These are phyloP conservation scores for Adansonia rubrostipa DNA, from an alignment of 441 rosid genomes.

Conservation along the genomic window DNA sequence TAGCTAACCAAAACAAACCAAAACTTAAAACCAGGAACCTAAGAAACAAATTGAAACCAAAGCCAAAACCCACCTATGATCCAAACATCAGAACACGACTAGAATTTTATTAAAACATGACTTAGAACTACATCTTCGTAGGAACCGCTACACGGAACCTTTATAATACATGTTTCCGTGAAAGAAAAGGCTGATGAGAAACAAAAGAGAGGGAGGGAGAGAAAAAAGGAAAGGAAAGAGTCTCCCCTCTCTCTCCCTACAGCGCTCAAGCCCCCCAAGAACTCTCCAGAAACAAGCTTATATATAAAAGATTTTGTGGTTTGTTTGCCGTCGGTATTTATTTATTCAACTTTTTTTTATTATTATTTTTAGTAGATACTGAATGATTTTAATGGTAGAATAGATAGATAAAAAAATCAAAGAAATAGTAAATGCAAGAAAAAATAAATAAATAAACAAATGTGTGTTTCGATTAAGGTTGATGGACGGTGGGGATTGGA, in stretches of 20 bases:
- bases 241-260: neutral
- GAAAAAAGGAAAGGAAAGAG: neutral
- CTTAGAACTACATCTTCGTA: conserved; percentile 11
- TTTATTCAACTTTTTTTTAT: neutral
- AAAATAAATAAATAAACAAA: neutral
- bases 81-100: neutral
- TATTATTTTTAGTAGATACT: neutral
- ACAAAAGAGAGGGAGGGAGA: neutral
- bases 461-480: neutral
- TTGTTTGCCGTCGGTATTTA: neutral
- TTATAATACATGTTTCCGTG: conserved; percentile 8
- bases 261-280: conserved; percentile 35
- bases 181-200: conserved; percentile 5
- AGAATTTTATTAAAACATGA: neutral
- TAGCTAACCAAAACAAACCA: neutral
- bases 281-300: conserved; percentile 52
- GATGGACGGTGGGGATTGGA: conserved; percentile 44
- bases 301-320: conserved; percentile 23
- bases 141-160: conserved; percentile 25
- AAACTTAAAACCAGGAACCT: conserved; percentile 20
- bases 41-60: neutral
- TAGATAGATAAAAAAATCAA: neutral
- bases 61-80: conserved; percentile 23
- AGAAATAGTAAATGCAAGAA: neutral
- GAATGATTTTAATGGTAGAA: neutral